Base-by-base conservation (phyloP, 1,284 basidiomycete species). In the Pseudozyma pruni region DNA sequence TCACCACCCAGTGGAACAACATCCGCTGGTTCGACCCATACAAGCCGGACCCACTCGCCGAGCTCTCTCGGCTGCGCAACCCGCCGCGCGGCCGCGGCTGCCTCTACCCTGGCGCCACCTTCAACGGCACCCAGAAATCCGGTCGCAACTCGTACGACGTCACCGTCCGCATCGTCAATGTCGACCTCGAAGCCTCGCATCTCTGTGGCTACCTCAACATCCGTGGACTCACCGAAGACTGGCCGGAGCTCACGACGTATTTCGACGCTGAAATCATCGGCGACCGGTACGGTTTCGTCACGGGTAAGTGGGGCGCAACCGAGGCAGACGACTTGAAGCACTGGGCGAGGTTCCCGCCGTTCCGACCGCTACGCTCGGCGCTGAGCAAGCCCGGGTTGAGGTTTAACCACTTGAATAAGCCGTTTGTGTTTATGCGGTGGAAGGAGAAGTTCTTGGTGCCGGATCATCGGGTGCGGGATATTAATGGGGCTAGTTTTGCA, bases 381-480 rank as follows among this genome's bases (percentile, higher is more conserved):
- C 58, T 80, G 5, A 50, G 35, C 13, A 64, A 71, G 23, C 69
- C 73, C 2, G 69, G 66, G 8, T 48, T 70, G 43, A 40, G 56
- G 8, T 80, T 78, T 50, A 66, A 79, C 27, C 74, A 77, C 31
- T 27, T 67, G 32, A 74, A 72, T 44, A 74, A 79, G 42, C 72
- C 68, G 2, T 86, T 84, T 58, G 80, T 86, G 27, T 98, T 97
- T 82, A 93, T 98, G 90, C 87, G 94, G 59, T 96, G 94, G 91
- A 98, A 98, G 84, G 94, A 98, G 84, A 87, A 90, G 76, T 97
- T 97, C 83, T 85, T 98, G 58, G 92, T 97, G 13, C 94, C 94
- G 9, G 92, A 95, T 83, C 92, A 95, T 83, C 88, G 90, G 58
- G 92, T 95, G 42, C 89, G 92, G 80, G 93, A 95, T 83, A 96